phyloP scores from a whole-genome alignment of 2,329 filamentous ascomycete species.

The Apiospora malaysiana region DNA sequence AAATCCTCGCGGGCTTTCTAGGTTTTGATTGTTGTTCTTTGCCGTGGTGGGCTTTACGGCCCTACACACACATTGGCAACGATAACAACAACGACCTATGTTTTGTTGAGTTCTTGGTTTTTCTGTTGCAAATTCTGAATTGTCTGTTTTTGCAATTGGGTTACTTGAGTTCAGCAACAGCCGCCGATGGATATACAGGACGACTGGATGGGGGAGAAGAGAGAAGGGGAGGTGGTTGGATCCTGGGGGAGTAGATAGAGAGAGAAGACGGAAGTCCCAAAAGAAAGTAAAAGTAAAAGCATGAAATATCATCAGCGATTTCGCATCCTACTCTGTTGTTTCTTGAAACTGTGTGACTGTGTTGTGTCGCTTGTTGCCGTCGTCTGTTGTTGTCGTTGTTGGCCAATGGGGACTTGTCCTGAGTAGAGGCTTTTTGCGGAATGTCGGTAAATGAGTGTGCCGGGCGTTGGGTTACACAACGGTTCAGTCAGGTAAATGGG shows the following conservation, averaged over 20 bases:
- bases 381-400: background rate
- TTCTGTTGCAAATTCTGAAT: background rate
- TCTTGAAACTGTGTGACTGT: background rate
- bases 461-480: background rate
- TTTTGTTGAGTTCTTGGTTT: background rate
- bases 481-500: background rate
- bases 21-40: background rate
- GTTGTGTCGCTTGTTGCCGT: background rate
- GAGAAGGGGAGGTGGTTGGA: background rate
- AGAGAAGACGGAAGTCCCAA: background rate
- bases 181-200: background rate
- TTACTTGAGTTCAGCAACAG: background rate
- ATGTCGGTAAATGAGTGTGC: background rate
- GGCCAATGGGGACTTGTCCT: background rate
- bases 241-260: background rate
- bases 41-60: background rate
- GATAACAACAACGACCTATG: background rate
- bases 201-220: background rate
- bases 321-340: background rate
- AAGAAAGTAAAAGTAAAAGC: conserved; percentile 17
- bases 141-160: background rate
- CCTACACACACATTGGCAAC: background rate
- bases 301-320: conserved; percentile 17
- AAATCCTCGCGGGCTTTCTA: conserved; percentile 5
- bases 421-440: background rate